These are phyloP conservation scores for Pseudogymnoascus sp. DNA, from an alignment of 2,329 filamentous ascomycete genomes.

Conservation along the genomic window DNA sequence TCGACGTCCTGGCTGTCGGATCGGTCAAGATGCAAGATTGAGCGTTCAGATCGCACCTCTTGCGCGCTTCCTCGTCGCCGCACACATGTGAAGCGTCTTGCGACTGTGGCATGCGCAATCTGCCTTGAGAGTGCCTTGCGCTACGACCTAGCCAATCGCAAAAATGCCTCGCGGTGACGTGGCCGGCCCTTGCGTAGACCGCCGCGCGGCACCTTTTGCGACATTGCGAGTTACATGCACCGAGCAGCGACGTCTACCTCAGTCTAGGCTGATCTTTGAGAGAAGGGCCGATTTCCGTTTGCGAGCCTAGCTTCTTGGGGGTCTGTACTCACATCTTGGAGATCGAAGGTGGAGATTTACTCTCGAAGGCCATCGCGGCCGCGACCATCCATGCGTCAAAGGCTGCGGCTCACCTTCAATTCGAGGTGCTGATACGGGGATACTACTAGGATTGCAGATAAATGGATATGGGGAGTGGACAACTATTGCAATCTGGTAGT, in stretches of 20 bases:
- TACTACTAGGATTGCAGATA: not conserved
- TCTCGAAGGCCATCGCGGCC: no score
- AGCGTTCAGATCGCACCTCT: not conserved
- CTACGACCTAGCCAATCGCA: constrained; percentile 6
- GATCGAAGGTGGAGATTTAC: no score
- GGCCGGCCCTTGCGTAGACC: not conserved
- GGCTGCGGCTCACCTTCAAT: not conserved
- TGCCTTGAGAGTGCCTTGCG: constrained; percentile 5
- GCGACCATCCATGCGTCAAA: no score
- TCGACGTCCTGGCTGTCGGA: not conserved
- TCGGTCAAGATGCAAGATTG: constrained; percentile 4
- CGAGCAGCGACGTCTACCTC: not conserved
- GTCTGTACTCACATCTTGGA: no score
- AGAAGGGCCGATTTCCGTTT: not conserved
- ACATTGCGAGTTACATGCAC: not conserved
- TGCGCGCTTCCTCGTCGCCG: not conserved
- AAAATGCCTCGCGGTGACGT: constrained; percentile 9
- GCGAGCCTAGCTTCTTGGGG: no score
- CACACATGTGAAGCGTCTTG: not conserved
- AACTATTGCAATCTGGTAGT: not conserved
- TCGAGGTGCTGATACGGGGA: not conserved
- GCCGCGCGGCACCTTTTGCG: not conserved
- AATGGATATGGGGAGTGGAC: not conserved
- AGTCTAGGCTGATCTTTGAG: not conserved
- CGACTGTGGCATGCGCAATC: constrained; percentile 1